Percentiles rank a stretch among this genome's conserved stretches.
phyloP scores from a whole-genome alignment of 2,329 filamentous ascomycete species.

The Aspergillus thermomutatus region DNA sequence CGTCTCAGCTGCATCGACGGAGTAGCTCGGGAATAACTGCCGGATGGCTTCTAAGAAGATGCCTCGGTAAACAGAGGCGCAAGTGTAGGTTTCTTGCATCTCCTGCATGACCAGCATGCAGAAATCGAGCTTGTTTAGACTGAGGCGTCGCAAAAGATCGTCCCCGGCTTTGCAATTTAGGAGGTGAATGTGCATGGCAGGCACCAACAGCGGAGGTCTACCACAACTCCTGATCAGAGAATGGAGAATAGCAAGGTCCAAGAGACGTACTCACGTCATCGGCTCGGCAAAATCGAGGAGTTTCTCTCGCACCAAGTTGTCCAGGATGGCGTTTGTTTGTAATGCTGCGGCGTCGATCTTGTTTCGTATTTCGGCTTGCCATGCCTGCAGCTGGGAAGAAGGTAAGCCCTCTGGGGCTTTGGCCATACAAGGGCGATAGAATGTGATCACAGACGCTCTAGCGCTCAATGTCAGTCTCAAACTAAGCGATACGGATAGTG shows the following conservation, averaged over 20 bases:
- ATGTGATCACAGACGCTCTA: slow-evolving; percentile 25
- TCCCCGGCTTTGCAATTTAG: slow-evolving; percentile 20
- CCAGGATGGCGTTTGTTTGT: slow-evolving; percentile 25
- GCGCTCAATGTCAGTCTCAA: slow-evolving; percentile 3
- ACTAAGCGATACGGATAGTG: neutral
- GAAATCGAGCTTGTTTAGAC: slow-evolving; percentile 18
- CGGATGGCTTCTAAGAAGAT: slow-evolving; percentile 8
- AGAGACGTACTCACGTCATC: slow-evolving; percentile 19
- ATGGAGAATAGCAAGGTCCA: too few species aligned
- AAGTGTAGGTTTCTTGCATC: slow-evolving; percentile 16
- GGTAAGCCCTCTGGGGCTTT: slow-evolving; percentile 18
- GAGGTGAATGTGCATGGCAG: slow-evolving; percentile 23
- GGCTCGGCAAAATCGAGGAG: slow-evolving; percentile 20
- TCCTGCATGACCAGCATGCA: slow-evolving; percentile 22
- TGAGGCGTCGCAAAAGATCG: slow-evolving; percentile 14
- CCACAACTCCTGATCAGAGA: neutral
- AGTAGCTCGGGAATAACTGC: slow-evolving; percentile 3
- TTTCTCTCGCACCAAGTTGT: slow-evolving; percentile 22
- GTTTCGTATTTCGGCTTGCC: slow-evolving; percentile 20
- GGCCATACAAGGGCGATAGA: slow-evolving; percentile 26
- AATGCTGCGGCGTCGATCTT: slow-evolving; percentile 25
- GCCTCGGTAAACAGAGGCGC: slow-evolving; percentile 8
- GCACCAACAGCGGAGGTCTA: slow-evolving; percentile 14
- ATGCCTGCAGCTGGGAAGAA: slow-evolving; percentile 7
- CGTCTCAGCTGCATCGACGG: neutral